Evolutionary conservation across 1,139 yeast genomes (phyloP), one percentile per base, ranked within the genome.

Genomic region (Tardiomyces blankii): DNA sequence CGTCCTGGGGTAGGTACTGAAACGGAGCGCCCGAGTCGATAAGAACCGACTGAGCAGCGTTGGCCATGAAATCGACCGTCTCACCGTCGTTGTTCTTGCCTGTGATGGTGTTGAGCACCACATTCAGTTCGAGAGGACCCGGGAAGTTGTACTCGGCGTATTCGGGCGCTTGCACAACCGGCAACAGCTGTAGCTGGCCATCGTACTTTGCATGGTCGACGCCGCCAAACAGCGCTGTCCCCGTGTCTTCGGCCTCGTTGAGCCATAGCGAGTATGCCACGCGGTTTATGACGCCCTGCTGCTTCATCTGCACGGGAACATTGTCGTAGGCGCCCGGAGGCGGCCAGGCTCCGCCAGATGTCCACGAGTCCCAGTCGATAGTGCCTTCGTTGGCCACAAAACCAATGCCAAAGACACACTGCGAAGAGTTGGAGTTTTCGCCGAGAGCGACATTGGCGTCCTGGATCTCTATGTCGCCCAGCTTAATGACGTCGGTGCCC

Each of bases 221-320:
- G 2, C 79, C 85, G 5, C 84, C 84, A 59, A 79, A 76, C 45
- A 79, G 60, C 21, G 79, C 54, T 18, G 66, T 56, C 1, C 84
- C 85, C 1, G 73, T 60, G n/a, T 62, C 63, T 3, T 30, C 35
- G 16, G 62, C 63, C 11, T 30, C 35, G 9, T 12, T 30, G 51
- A 80, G 68, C 61, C 73, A 78, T 42, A 80, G 64, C 3, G 84
- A 77, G 59, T 75, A 80, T 12, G 77, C 70, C 38, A 63, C 65
- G 43, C 70, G 67, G 41, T 67, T 57, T 50, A 78, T 79, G 38
- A 67, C 50, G 1, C 82, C 82, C 44, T 71, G 56, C 42, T 63
- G 57, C 54, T 66, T 69, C 65, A 78, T 62, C 45, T 68, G 65
- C 21, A 66, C 50, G n/a, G 82, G 81, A 18, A 75, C 56, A 53